Evolutionary conservation across 73 alveolate species (phyloP), one percentile per base, ranked within the genome.

Genomic region (Tetrahymena thermophila): DNA sequence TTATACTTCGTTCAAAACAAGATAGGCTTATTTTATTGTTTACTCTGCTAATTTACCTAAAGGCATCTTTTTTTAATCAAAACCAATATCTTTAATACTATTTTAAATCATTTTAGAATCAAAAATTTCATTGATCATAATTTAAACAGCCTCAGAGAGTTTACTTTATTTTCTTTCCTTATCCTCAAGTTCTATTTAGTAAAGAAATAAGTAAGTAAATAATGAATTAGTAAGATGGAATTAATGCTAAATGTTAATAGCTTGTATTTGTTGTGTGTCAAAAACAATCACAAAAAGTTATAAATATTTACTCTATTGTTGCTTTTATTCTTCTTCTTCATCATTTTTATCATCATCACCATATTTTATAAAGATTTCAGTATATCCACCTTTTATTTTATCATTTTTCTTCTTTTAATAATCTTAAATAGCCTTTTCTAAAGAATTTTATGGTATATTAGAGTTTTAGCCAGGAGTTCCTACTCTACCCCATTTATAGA

Each of bases 51-150:
- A 96, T 93, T 97, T 97, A 16, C 99, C 99, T 43, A 97, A 95
- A 17, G 99, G 99, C 98, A 97, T 97, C 95, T 97, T 97, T 42
- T 96, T 84, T 35, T 98, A 95, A 96, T 97, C 98, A 95, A 97
- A 97, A 13, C 99, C 99, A 35, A 97, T 97, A 93, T 98, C 99
- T 84, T 93, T 95, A 95, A 98, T 96, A 16, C 98, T 89, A 94
- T 94, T 96, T 94, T 97, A 97, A 97, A 98, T 96, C 95, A 96
- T 85, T 25, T 96, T 94, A 83, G 95, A 44, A 50, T 94, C 96
- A 84, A 85, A 21, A 42, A 84, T 50, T 35, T 94, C 93, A 95
- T 96, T 97, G 94, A 97, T 96, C 96, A 96, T 96, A 11, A 50
- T 50, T 50, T 50, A 15, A 50, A 50, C 83, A 19, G 83, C 21